These are phyloP conservation scores for Boeremia lycopersici DNA, from an alignment of 2,329 filamentous ascomycete genomes.

Conservation along the genomic window DNA sequence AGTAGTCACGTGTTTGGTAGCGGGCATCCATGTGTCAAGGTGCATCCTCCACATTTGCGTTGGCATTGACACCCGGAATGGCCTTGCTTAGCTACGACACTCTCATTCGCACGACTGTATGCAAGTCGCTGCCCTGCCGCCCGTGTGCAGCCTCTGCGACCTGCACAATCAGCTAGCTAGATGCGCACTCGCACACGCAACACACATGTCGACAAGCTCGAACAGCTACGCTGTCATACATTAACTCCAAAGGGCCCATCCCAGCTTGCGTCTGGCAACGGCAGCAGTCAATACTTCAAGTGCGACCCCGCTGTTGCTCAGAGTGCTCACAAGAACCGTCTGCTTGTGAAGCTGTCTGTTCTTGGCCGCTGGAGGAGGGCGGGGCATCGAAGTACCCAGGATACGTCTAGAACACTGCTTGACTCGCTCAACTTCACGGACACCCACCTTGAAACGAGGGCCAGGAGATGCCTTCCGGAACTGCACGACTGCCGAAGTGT, in stretches of 20 bases:
- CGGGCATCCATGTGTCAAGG: slow-evolving; percentile 6
- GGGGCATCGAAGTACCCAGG: slow-evolving; percentile 18
- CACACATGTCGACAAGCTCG: not conserved
- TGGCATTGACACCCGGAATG: slow-evolving; percentile 18
- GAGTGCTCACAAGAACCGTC: not conserved
- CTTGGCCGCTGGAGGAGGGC: slow-evolving; percentile 16
- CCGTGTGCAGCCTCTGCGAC: not conserved
- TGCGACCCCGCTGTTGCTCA: slow-evolving; percentile 12
- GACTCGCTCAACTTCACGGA: slow-evolving; percentile 27
- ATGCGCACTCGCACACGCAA: not conserved
- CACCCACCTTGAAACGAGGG: slow-evolving; percentile 23
- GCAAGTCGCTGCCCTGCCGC: not conserved
- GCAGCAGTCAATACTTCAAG: slow-evolving; percentile 5
- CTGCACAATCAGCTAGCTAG: not conserved
- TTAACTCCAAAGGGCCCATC: not conserved
- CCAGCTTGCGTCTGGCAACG: slow-evolving; percentile 10
- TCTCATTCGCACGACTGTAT: slow-evolving; percentile 17
- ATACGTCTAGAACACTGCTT: slow-evolving; percentile 31
- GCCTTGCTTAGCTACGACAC: slow-evolving; percentile 16
- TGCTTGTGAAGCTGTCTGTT: slow-evolving; percentile 9
- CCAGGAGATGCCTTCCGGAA: slow-evolving; percentile 22
- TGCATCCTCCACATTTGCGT: slow-evolving; percentile 13
- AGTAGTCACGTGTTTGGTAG: slow-evolving; percentile 19
- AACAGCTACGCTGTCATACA: slow-evolving; percentile 2
- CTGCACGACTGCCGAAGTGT: slow-evolving; percentile 19